A percentile compares a stretch with the other conserved stretches of the same genome.
phyloP scores from a whole-genome alignment of 176 grass and related monocot species.

The Hordeum vulgare region MorexV3_pseudomolecules_assembly NC_058519.1:399086525-399087024 shows the following conservation, averaged over 20 bases:
- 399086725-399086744: slow-evolving; percentile 25
- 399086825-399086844: slow-evolving; percentile 23
- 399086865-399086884: slow-evolving; percentile 17
- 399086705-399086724: slow-evolving; percentile 19
- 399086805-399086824: background rate
- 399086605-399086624: background rate
- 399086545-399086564: slow-evolving; percentile 5
- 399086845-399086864: slow-evolving; percentile 28
- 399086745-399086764: background rate
- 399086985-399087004: slow-evolving; percentile 39
- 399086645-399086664: slow-evolving; percentile 22
- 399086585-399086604: background rate
- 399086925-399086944: background rate
- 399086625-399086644: slow-evolving; percentile 12
- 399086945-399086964: slow-evolving; percentile 7
- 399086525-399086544: background rate
- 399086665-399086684: slow-evolving; percentile 13
- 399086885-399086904: background rate
- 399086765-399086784: background rate
- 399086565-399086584: slow-evolving; percentile 27
- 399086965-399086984: background rate
- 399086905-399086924: background rate
- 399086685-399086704: background rate
- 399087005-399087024: slow-evolving; percentile 41
- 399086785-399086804: slow-evolving; percentile 25